Conservation (phyloP, 306 rosid genomes). For the Vigna radiata region DNA sequence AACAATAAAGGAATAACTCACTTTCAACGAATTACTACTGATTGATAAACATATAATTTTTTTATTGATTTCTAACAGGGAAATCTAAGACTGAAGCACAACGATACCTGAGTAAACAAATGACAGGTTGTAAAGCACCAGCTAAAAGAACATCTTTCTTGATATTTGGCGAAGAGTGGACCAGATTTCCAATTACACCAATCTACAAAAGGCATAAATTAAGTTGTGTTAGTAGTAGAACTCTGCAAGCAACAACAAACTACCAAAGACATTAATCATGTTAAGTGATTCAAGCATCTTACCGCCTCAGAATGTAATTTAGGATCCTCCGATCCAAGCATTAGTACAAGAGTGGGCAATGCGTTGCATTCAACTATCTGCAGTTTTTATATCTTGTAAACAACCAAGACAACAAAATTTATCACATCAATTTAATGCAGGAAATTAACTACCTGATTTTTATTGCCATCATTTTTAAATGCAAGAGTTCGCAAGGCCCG, state of each 20-base stretch:
- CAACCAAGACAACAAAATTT: background rate
- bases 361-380: conserved; percentile 76
- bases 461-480: conserved; percentile 69
- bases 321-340: conserved; percentile 71
- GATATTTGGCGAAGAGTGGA: conserved; percentile 73
- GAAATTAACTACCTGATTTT: conserved; percentile 56
- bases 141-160: conserved; percentile 68
- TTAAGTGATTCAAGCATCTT: conserved; percentile 31
- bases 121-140: conserved; percentile 82
- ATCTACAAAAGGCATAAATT: conserved; percentile 51
- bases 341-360: conserved; percentile 65
- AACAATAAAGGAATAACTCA: conserved; percentile 8
- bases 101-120: conserved; percentile 61
- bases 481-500: conserved; percentile 71
- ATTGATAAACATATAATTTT: conserved; percentile 1
- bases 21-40: conserved; percentile 1
- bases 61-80: background rate
- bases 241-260: background rate
- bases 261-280: background rate
- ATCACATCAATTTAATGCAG: background rate
- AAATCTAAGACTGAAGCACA: background rate
- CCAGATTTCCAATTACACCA: conserved; percentile 82
- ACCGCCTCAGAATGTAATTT: conserved; percentile 70
- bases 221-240: conserved; percentile 36
- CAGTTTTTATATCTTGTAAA: conserved; percentile 47